Evolutionary conservation across 2,329 filamentous ascomycete species (phyloP).

Genomic region (Exserohilum rostratum): DNA sequence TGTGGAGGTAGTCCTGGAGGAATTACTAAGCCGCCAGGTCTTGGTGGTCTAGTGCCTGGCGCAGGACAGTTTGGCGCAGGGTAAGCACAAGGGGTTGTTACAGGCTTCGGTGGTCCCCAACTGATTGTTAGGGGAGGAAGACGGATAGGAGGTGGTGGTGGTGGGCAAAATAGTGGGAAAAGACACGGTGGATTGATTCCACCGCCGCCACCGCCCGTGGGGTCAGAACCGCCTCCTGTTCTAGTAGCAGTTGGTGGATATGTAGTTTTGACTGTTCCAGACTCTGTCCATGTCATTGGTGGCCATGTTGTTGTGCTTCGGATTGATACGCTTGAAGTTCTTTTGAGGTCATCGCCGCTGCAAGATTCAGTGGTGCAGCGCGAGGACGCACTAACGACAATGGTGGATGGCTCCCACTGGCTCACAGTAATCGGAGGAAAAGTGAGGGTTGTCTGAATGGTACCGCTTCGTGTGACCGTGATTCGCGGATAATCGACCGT

Average conservation of each 20-base stretch:
- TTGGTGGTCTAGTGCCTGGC: no score
- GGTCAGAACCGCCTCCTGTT: not conserved
- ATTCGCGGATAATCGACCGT: conserved; percentile 12
- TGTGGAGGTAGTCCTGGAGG: no score
- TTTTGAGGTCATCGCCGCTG: not conserved
- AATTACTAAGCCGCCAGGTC: no score
- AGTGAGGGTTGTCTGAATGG: conserved; percentile 12
- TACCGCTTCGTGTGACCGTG: conserved; percentile 5
- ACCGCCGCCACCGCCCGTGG: not conserved
- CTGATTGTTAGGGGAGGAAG: not conserved
- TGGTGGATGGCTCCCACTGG: not conserved
- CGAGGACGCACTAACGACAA: not conserved
- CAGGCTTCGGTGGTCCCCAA: not conserved
- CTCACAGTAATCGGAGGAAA: conserved; percentile 7
- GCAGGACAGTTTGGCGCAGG: not conserved
- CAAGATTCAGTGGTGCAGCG: not conserved
- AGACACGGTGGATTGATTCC: not conserved
- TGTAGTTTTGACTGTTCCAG: not conserved
- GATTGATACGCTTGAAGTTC: not conserved
- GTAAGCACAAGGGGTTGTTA: not conserved
- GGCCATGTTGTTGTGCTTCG: not conserved
- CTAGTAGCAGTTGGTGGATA: not conserved
- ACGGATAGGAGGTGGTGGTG: not conserved
- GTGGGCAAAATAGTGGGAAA: not conserved
- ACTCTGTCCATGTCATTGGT: not conserved